Percentiles rank a stretch among this genome's conserved stretches.
phyloP scores from a whole-genome alignment of 2,329 filamentous ascomycete genomes.

The Colletotrichum agaves region DNA sequence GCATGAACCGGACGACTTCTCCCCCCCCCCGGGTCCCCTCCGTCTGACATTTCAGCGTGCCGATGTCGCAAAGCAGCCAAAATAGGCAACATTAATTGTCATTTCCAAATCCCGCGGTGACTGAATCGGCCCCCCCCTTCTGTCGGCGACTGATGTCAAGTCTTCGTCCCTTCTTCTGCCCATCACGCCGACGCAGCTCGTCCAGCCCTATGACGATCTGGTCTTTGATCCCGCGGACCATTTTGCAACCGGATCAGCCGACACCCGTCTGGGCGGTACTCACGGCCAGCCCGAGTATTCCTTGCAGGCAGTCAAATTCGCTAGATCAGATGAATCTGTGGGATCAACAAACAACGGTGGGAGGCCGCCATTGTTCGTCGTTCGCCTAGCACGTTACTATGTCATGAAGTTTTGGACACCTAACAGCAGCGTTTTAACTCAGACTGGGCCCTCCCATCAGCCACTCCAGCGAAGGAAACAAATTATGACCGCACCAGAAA shows the following conservation, averaged over 20 bases:
- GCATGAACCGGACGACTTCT: neutral
- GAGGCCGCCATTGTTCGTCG: too few species aligned
- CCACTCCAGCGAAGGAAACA: too few species aligned
- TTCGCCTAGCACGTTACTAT: too few species aligned
- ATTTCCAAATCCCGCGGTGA: neutral
- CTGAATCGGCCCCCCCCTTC: neutral
- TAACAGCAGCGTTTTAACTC: too few species aligned
- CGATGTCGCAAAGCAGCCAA: neutral
- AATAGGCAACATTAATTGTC: neutral
- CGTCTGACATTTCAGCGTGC: neutral
- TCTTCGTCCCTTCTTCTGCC: neutral
- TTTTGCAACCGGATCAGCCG: slow-evolving; percentile 16
- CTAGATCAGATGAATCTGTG: neutral
- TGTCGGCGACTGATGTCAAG: neutral
- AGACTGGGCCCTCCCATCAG: too few species aligned
- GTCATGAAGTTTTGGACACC: too few species aligned
- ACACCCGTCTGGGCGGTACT: neutral
- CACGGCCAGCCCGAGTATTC: neutral
- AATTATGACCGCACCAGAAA: too few species aligned
- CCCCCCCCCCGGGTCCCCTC: slow-evolving; percentile 15
- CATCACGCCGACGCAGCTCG: slow-evolving; percentile 9
- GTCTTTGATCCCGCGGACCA: neutral
- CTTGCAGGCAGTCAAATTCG: neutral
- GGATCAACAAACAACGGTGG: too few species aligned
- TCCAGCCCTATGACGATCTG: slow-evolving; percentile 5